phyloP scores from a whole-genome alignment of 73 alveolate genomes.

The Tetrahymena thermophila region DNA sequence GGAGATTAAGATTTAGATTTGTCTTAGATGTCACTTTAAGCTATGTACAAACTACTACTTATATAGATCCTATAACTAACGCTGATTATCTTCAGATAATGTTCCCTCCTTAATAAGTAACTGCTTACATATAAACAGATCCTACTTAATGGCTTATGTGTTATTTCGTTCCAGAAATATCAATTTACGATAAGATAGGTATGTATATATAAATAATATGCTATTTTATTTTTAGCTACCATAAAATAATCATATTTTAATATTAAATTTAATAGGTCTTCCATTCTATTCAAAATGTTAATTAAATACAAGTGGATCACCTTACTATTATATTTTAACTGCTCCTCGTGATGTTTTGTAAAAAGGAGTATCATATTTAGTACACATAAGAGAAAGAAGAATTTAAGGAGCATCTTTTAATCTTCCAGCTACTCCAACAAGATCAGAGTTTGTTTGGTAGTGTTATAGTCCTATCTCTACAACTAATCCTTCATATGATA shows the following conservation, averaged over 20 bases:
- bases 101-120: background rate
- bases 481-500: background rate
- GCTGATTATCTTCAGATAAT: background rate
- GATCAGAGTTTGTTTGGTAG: background rate
- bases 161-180: background rate
- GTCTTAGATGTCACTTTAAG: background rate
- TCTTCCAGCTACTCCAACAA: background rate
- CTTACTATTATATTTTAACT: background rate
- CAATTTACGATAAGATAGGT: background rate
- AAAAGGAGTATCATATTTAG: background rate
- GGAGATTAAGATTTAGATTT: background rate
- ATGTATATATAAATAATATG: no score
- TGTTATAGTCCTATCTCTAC: background rate
- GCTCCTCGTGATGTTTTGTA: background rate
- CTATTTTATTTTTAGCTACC: background rate
- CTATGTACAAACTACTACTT: background rate
- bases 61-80: background rate
- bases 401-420: background rate
- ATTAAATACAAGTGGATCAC: background rate
- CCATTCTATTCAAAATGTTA: background rate
- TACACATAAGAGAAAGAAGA: background rate
- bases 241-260: background rate
- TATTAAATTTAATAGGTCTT: background rate
- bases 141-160: background rate
- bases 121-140: background rate